Conservation (phyloP, 2,329 filamentous ascomycete species). For the Trichoderma brevicompactum region DNA sequence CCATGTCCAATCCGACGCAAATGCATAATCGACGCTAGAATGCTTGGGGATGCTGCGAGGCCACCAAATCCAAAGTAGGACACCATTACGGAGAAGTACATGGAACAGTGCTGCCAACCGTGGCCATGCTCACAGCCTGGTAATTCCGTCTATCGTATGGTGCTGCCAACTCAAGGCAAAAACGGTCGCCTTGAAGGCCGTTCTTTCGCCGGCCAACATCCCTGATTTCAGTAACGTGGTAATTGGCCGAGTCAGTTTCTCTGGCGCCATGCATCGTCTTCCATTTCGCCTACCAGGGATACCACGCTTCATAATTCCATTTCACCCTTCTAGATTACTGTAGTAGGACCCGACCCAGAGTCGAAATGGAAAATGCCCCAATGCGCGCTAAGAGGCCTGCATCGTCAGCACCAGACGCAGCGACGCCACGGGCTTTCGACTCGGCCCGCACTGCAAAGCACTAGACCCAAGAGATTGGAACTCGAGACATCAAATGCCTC, state of each 20-base stretch:
- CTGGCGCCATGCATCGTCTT: background rate
- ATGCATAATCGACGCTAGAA: conserved; percentile 7
- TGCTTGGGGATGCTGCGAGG: background rate
- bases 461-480: background rate
- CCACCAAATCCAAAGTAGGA: background rate
- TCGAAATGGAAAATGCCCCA: conserved; percentile 9
- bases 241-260: background rate
- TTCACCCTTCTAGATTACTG: conserved; percentile 10
- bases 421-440: conserved; percentile 14
- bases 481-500: background rate
- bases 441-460: conserved; percentile 16
- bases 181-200: background rate
- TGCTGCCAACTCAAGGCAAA: background rate
- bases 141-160: background rate
- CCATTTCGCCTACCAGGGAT: conserved; percentile 6
- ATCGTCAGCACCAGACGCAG: conserved; percentile 23
- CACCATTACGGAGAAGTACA: background rate
- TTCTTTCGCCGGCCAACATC: background rate
- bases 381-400: conserved; percentile 14
- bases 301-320: conserved; percentile 22
- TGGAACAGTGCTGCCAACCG: background rate
- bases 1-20: background rate
- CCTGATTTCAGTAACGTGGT: background rate
- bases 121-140: background rate
- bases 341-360: background rate